Evolutionary conservation across 495 filamentous ascomycete species (phyloP), one percentile per base, ranked within the genome.

Genomic region (Podospora comata): DNA sequence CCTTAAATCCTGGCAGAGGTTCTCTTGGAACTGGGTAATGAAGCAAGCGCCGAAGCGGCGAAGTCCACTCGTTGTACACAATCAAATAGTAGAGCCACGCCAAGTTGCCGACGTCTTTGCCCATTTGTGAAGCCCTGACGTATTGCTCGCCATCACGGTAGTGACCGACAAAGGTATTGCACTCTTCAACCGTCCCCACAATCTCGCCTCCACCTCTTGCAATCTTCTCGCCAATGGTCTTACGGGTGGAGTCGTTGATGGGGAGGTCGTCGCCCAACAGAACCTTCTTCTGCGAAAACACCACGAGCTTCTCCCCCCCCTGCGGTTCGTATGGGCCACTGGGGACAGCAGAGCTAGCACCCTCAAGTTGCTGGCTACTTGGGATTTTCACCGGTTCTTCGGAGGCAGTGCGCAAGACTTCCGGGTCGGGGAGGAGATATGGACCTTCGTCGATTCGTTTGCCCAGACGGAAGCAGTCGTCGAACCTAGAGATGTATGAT

Each of bases 41-140:
- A 23, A 99, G 82, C 6, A 98, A 82, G 62, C 92, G 86, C 20
- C 86, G 84, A 66, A 92, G 79, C 6, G 95, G 94, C 18, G 88
- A 91, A 2, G 92, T 94, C 90, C 92, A 99, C 61, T 87, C 84
- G 73, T 96, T 92, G 74, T 91, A 87, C 2, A 91, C 92, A 74
- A 98, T 95, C 44, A 98, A 78, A 78, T 94, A 86, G 73, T 95
- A 98, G 0, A 99, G 80, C 95, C 95, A 99, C 3, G 92, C 87
- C 19, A 98, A 83, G 77, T 94, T 98, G 9, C 94, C 95, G 60
- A 98, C 92, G 54, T 92, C 87, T 69, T 94, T 95, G 23, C 88
- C 85, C 39, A 82, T 77, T 67, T 88, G 86, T 3, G 92, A 89
- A 3, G 95, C 94, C 20, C 85, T 83, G 54, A 90, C 77, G 75